Percentiles rank a stretch among this genome's conserved stretches.
Evolutionary conservation across 2,329 filamentous ascomycete species (phyloP).

Genomic region (Colletotrichum lini): DNA sequence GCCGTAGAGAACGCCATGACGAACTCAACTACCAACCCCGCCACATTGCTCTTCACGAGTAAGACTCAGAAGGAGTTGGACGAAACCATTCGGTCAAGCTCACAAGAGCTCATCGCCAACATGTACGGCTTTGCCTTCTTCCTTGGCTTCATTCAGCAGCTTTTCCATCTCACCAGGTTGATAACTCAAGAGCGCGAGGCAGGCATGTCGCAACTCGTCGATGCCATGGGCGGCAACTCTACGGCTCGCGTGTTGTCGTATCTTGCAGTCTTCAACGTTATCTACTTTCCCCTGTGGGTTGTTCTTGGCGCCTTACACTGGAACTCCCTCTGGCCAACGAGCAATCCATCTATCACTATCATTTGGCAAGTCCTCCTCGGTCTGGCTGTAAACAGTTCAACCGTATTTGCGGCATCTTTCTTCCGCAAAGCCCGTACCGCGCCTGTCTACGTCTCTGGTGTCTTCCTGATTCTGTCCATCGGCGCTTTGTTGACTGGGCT

Average conservation of each 20-base stretch:
- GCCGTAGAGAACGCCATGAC: constrained; percentile 54
- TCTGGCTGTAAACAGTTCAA: constrained; percentile 73
- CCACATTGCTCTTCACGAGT: constrained; percentile 43
- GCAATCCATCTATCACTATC: constrained; percentile 51
- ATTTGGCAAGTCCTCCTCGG: constrained; percentile 64
- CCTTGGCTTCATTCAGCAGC: constrained; percentile 41
- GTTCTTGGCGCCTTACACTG: constrained; percentile 48
- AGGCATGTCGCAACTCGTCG: constrained; percentile 51
- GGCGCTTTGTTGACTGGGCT: constrained; percentile 6
- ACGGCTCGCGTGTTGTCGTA: not conserved
- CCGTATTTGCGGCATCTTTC: constrained; percentile 67
- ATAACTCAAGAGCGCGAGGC: constrained; percentile 51
- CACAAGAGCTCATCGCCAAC: constrained; percentile 36
- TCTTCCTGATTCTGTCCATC: constrained; percentile 49
- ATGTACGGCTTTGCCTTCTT: constrained; percentile 47
- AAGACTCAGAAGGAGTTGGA: constrained; percentile 37
- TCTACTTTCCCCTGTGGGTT: constrained; percentile 43
- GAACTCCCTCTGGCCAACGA: constrained; percentile 48
- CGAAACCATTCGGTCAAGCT: not conserved
- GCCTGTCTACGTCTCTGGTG: constrained; percentile 50
- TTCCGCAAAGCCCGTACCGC: constrained; percentile 52
- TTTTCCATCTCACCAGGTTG: constrained; percentile 37
- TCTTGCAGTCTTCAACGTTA: not conserved
- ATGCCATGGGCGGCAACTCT: constrained; percentile 39
- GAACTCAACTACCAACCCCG: constrained; percentile 44